These are phyloP conservation scores for Aspergillus caelatus DNA, from an alignment of 2,329 filamentous ascomycete genomes.

Conservation along the genomic window DNA sequence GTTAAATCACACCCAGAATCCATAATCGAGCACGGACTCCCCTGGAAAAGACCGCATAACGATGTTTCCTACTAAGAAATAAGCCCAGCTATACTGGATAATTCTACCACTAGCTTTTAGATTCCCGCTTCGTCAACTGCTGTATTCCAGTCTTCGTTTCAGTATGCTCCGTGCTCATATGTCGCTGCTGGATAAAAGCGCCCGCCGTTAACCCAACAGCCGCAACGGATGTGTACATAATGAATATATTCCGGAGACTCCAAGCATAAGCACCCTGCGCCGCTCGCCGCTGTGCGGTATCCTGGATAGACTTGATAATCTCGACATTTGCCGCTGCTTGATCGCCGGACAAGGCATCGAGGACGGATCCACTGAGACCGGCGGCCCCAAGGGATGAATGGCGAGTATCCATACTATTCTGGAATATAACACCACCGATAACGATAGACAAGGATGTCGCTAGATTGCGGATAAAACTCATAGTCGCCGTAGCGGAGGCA, in stretches of 20 bases:
- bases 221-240: conserved; percentile 50
- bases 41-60: neutral
- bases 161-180: conserved; percentile 53
- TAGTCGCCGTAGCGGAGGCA: conserved; percentile 55
- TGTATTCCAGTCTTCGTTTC: conserved; percentile 53
- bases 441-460: conserved; percentile 70
- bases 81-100: neutral
- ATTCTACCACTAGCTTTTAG: neutral
- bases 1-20: neutral
- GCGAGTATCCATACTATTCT: conserved; percentile 55
- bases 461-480: conserved; percentile 65
- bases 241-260: conserved; percentile 54
- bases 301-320: conserved; percentile 41
- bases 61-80: neutral
- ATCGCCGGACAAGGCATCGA: conserved; percentile 38
- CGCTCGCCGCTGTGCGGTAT: conserved; percentile 38
- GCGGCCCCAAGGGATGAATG: conserved; percentile 57
- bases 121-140: neutral
- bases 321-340: conserved; percentile 52
- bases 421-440: conserved; percentile 76
- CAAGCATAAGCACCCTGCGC: conserved; percentile 50
- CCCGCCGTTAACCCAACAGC: conserved; percentile 46
- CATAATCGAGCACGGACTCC: neutral
- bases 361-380: conserved; percentile 27
- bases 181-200: conserved; percentile 48